Evolutionary conservation across 1,284 basidiomycete genomes (phyloP).

Genomic region (Peniophora sp.): DNA sequence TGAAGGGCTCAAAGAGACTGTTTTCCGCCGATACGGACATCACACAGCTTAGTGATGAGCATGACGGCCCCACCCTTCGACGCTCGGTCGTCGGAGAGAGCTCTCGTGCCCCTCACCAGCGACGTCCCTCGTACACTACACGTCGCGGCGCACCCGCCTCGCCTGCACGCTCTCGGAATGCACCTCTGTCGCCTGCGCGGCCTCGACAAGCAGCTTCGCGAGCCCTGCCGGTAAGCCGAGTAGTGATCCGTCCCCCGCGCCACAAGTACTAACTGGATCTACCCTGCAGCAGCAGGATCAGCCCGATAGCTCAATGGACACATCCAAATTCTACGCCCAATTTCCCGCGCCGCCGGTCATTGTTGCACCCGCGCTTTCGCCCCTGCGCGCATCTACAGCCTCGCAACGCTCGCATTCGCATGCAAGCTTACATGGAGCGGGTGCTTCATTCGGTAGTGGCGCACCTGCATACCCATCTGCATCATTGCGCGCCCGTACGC

Average conservation of each 20-base stretch:
- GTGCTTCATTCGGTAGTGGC: conserved; percentile 14
- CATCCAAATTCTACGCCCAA: conserved; percentile 19
- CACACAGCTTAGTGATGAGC: conserved; percentile 23
- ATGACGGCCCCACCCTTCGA: neutral
- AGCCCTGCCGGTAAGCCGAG: too few relatives aligned
- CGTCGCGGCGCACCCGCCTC: conserved; percentile 8
- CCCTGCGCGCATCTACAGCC: conserved; percentile 10
- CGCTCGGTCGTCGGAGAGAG: neutral
- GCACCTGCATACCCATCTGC: conserved; percentile 39
- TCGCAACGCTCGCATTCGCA: neutral
- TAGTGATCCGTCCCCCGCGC: neutral
- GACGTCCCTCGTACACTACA: neutral
- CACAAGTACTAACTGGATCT: neutral
- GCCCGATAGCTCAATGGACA: conserved; percentile 13
- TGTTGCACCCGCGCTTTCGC: conserved; percentile 16
- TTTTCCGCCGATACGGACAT: conserved; percentile 59
- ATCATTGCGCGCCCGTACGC: conserved; percentile 40
- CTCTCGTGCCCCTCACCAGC: neutral
- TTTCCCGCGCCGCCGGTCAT: conserved; percentile 23
- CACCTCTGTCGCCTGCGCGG: conserved; percentile 12
- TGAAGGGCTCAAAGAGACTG: conserved; percentile 61
- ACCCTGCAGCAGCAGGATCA: conserved; percentile 6
- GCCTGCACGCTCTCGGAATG: neutral
- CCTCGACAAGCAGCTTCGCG: too few relatives aligned
- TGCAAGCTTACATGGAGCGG: conserved; percentile 5